A percentile compares a stretch with the other conserved stretches of the same genome.
Conservation (phyloP, 2,329 filamentous ascomycete species). For the Fusarium nurragi region DNA sequence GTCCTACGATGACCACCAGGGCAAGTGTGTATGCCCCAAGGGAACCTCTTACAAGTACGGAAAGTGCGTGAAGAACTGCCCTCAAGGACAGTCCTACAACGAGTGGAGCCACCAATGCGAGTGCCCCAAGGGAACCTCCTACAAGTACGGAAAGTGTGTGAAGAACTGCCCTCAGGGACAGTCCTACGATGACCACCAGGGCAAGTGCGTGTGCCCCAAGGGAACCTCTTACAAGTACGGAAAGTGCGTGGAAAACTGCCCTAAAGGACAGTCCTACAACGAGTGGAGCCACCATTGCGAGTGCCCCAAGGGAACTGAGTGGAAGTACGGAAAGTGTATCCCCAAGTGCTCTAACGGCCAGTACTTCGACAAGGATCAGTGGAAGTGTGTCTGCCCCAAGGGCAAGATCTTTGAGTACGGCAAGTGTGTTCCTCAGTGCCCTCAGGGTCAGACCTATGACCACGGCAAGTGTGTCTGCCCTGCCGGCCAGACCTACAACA, state of each 20-base stretch:
- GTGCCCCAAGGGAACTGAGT: slow-evolving; percentile 17
- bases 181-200: background rate
- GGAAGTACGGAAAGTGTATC: slow-evolving; percentile 15
- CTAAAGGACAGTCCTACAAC: slow-evolving; percentile 12
- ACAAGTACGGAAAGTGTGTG: slow-evolving; percentile 17
- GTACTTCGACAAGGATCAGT: background rate
- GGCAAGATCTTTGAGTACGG: slow-evolving; percentile 23
- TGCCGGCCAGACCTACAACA: slow-evolving; percentile 9
- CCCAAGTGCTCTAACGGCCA: slow-evolving; percentile 14
- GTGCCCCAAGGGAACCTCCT: slow-evolving; percentile 13
- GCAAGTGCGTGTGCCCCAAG: slow-evolving; percentile 17
- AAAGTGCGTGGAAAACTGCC: slow-evolving; percentile 15
- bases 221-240: slow-evolving; percentile 13
- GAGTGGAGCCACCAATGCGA: background rate
- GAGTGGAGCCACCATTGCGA: background rate
- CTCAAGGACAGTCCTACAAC: slow-evolving; percentile 13
- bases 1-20: background rate
- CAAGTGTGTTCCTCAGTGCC: slow-evolving; percentile 18
- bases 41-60: slow-evolving; percentile 6
- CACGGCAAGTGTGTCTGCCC: slow-evolving; percentile 26
- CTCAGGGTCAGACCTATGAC: slow-evolving; percentile 2
- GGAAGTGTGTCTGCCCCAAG: slow-evolving; percentile 26
- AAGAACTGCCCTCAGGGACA: slow-evolving; percentile 14
- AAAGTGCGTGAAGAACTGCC: slow-evolving; percentile 24
- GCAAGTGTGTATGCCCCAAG: slow-evolving; percentile 15